Evolutionary conservation across 441 rosid genomes (phyloP), one percentile per base, ranked within the genome.

Genomic region (Brassica balearica): DNA sequence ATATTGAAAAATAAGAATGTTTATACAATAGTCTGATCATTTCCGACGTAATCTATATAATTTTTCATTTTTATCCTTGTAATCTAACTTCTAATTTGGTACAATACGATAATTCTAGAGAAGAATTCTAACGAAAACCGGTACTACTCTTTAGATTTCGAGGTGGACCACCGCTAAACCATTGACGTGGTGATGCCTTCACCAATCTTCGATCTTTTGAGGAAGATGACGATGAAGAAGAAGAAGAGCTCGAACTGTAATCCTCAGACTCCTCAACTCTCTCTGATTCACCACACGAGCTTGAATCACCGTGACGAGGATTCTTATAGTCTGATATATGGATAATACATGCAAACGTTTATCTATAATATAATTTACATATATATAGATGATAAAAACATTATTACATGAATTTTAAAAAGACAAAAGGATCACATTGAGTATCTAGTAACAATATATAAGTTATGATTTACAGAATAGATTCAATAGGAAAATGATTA

Each of bases 181-280:
- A 70, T 5, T 71, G 81, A 8, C 55, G 32, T 8, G 80, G 74
- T 43, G 43, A 77, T 38, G 71, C 75, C 62, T 81, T 83, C 0
- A 66, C 32, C 9, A 80, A 22, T 78, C 84, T 78, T 3, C 53
- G 71, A 22, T 72, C 56, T 74, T 84, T 82, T 8, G 64, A 61
- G 79, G 79, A 85, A 27, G 87, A 86, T 2, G 78, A 72, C 1
- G 88, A 71, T 0, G 90, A 71, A 0, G 88, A 80, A 7, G 84
- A 84, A 0, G 88, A 89, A 22, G 78, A 80, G 77, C 81, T 82
- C 53, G 90, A 88, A 48, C 74, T 79, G 12, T 81, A 46, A 51
- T 75, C 78, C 17, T 88, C 88, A 8, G 70, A 69, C 22, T 76
- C 43, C 32, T 74, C 83, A n/a, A 65, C 70, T 68, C 72, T 79